Percentiles rank a stretch among this genome's conserved stretches.
phyloP scores from a whole-genome alignment of 306 rosid species.

The Cicer chorassanicum region DNA sequence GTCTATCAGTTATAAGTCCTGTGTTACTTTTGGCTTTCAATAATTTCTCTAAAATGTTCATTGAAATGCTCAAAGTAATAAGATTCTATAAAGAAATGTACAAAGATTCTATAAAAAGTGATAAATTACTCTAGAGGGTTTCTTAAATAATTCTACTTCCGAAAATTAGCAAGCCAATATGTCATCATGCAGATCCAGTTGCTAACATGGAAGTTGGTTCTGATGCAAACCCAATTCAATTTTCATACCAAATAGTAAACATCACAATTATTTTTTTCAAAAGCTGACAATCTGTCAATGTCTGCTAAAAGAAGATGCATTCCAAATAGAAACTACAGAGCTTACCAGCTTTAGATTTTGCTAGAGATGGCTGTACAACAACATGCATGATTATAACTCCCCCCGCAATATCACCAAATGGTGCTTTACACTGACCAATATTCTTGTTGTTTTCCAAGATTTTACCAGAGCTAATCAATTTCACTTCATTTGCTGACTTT shows the following conservation, averaged over 20 bases:
- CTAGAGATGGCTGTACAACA: conserved; percentile 85
- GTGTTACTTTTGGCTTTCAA: conserved; percentile 18
- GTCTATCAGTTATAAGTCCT: conserved; percentile 4
- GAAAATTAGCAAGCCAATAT: conserved; percentile 22
- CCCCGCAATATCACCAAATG: conserved; percentile 74
- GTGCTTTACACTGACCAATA: conserved; percentile 89
- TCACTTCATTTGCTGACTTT: conserved; percentile 95
- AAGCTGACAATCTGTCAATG: neutral
- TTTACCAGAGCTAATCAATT: conserved; percentile 89
- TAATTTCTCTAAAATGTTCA: neutral
- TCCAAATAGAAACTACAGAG: conserved; percentile 25
- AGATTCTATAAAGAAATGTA: neutral
- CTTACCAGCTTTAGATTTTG: conserved; percentile 84
- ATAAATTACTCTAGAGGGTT: conserved; percentile 7
- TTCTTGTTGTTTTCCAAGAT: conserved; percentile 97
- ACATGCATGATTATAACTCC: conserved; percentile 81
- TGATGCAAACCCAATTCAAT: conserved; percentile 19
- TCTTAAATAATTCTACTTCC: conserved; percentile 10
- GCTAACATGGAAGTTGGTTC: conserved; percentile 37
- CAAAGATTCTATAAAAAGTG: conserved; percentile 3
- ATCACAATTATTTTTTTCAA: neutral
- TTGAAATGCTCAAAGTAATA: conserved; percentile 11
- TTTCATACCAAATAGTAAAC: conserved; percentile 17
- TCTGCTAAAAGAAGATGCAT: conserved; percentile 7
- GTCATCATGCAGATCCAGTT: conserved; percentile 38